Conservation (phyloP, 805 yeast genomes). For the Lipomyces chichibuensis region DNA sequence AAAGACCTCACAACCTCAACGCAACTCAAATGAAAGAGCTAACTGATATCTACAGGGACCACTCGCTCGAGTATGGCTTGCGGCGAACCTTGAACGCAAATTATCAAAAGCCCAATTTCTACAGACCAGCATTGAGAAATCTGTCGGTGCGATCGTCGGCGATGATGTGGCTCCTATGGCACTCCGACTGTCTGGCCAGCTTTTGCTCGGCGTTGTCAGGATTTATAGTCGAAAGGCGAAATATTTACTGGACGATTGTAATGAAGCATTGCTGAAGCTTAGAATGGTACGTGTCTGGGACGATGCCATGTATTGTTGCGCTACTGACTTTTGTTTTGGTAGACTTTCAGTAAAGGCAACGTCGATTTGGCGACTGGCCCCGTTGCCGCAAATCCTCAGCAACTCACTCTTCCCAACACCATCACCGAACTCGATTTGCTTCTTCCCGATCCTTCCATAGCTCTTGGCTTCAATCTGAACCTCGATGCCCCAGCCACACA, state of each 20-base stretch:
- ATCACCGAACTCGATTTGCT: constrained; percentile 73
- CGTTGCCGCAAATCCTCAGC: constrained; percentile 60
- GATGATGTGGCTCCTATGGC: constrained; percentile 64
- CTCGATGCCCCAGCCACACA: constrained; percentile 37
- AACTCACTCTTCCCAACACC: constrained; percentile 70
- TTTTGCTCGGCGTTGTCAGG: constrained; percentile 81
- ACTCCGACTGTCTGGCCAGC: constrained; percentile 79
- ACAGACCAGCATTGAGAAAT: constrained; percentile 68
- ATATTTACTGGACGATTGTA: constrained; percentile 79
- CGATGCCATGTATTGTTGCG: background rate
- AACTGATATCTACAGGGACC: constrained; percentile 60
- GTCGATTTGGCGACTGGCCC: constrained; percentile 63
- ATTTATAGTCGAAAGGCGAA: constrained; percentile 86
- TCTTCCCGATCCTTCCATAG: constrained; percentile 39
- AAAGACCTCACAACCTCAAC: background rate
- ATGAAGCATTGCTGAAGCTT: constrained; percentile 70
- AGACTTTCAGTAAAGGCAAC: constrained; percentile 42
- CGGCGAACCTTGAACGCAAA: constrained; percentile 82
- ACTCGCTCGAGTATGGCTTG: constrained; percentile 87
- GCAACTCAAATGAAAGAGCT: background rate
- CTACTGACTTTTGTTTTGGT: background rate
- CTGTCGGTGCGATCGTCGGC: constrained; percentile 65
- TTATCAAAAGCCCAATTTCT: constrained; percentile 72
- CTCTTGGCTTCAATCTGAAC: constrained; percentile 35
- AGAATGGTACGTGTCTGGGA: constrained; percentile 50